Percentiles rank a stretch among this genome's conserved stretches.
phyloP scores from a whole-genome alignment of 805 yeast species.

The Tetrapisispora nanseiensis region DNA sequence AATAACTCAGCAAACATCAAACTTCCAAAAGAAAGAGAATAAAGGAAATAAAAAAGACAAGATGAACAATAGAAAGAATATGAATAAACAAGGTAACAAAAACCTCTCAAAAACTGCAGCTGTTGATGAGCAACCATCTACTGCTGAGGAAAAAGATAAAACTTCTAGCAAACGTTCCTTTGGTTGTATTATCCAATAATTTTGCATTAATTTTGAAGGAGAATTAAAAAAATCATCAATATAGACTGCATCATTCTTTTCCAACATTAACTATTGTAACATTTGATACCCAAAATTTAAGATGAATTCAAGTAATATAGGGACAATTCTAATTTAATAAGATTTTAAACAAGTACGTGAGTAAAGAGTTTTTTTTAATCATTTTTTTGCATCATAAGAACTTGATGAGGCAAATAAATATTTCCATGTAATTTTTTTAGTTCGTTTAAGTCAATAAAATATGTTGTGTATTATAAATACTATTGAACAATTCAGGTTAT shows the following conservation, averaged over 20 bases:
- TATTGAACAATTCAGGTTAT: no score
- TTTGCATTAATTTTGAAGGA: neutral
- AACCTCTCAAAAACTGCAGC: neutral
- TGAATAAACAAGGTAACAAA: neutral
- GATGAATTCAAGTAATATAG: neutral
- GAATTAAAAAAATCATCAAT: no score
- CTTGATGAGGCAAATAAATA: no score
- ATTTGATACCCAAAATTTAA: neutral
- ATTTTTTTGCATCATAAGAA: no score
- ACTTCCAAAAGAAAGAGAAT: slow-evolving; percentile 2
- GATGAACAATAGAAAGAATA: neutral
- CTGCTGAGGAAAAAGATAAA: neutral
- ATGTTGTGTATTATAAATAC: no score
- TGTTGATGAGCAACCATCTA: neutral
- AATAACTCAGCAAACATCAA: neutral
- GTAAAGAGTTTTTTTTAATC: no score
- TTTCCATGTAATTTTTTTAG: no score
- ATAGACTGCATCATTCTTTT: neutral
- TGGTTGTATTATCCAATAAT: slow-evolving; percentile 4
- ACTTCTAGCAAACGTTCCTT: neutral
- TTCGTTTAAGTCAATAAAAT: no score
- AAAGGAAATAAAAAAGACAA: neutral
- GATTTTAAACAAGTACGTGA: no score
- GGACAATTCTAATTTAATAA: neutral
- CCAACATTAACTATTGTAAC: neutral